These are phyloP conservation scores for Xeromyces bisporus DNA, from an alignment of 495 filamentous ascomycete species.

Conservation along the genomic window DNA sequence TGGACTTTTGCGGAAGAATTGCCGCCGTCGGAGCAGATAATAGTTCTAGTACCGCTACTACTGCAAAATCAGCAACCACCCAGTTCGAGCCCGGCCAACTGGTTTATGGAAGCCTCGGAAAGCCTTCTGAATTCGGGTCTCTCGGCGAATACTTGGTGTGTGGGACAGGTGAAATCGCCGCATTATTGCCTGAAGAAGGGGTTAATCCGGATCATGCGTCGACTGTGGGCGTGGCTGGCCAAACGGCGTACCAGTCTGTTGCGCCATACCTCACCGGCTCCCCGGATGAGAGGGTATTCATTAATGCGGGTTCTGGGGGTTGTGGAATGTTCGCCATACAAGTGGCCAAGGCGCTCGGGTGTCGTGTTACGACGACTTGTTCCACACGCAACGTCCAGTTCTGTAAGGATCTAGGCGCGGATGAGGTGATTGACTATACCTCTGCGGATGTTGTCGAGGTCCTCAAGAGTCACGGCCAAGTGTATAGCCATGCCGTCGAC, in stretches of 20 bases:
- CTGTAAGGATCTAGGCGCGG: constrained; percentile 42
- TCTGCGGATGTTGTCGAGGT: constrained; percentile 28
- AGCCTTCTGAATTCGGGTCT: constrained; percentile 30
- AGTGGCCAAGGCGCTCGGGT: constrained; percentile 47
- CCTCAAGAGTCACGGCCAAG: constrained; percentile 30
- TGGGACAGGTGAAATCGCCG: constrained; percentile 8
- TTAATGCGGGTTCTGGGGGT: constrained; percentile 53
- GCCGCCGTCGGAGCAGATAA: constrained; percentile 22
- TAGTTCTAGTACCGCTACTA: too few species aligned
- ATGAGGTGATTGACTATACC: constrained; percentile 57
- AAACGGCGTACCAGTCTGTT: constrained; percentile 43
- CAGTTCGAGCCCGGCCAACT: constrained; percentile 31
- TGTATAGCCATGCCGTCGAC: constrained; percentile 44
- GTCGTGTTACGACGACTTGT: constrained; percentile 43
- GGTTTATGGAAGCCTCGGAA: constrained; percentile 35
- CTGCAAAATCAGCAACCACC: too few species aligned
- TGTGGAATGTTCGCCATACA: constrained; percentile 46
- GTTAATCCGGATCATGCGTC: constrained; percentile 34
- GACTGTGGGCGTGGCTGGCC: constrained; percentile 35
- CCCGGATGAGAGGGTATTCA: constrained; percentile 39
- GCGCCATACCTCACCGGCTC: constrained; percentile 37
- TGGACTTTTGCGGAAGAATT: constrained; percentile 49
- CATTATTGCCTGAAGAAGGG: constrained; percentile 34
- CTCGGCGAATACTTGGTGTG: constrained; percentile 35
- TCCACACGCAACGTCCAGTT: constrained; percentile 41